Evolutionary conservation across 495 filamentous ascomycete genomes (phyloP).

Genomic region (Endocarpon pusillum): DNA sequence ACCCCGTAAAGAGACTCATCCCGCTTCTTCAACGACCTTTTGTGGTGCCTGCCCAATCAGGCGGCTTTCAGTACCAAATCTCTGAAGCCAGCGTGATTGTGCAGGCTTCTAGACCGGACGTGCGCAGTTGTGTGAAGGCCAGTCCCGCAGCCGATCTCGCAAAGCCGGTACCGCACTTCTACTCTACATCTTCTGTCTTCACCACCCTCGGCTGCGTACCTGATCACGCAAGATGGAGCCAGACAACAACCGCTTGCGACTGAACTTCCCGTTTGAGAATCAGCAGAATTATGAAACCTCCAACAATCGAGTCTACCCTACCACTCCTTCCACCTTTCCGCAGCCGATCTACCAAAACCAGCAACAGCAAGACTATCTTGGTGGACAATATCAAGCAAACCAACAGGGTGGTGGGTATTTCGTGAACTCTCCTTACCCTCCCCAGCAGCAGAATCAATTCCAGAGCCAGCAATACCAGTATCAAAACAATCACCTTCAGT

Average conservation of each 20-base stretch:
- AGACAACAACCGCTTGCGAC: constrained; percentile 45
- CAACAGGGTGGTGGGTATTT: constrained; percentile 45
- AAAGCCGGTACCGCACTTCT: too few species aligned
- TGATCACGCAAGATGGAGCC: constrained; percentile 32
- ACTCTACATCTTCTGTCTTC: too few species aligned
- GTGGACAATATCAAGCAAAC: constrained; percentile 25
- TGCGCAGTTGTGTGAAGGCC: too few species aligned
- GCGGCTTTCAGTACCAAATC: too few species aligned
- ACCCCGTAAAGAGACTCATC: too few species aligned
- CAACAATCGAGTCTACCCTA: constrained; percentile 76
- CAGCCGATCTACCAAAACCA: constrained; percentile 67
- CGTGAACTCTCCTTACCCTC: constrained; percentile 36
- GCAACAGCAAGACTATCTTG: constrained; percentile 36
- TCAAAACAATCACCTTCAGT: constrained; percentile 31
- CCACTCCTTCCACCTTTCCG: constrained; percentile 89
- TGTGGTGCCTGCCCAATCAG: too few species aligned
- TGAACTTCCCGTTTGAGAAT: constrained; percentile 50
- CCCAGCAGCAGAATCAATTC: constrained; percentile 40
- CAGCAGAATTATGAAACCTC: constrained; percentile 47
- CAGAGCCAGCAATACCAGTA: constrained; percentile 51
- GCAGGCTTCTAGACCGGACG: too few species aligned
- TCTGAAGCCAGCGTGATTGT: too few species aligned
- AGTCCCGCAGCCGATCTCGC: too few species aligned
- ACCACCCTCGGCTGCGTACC: too few species aligned
- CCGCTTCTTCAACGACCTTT: too few species aligned